phyloP scores from a whole-genome alignment of 164 flowering plant species.

The Pachysandra terminalis region DNA sequence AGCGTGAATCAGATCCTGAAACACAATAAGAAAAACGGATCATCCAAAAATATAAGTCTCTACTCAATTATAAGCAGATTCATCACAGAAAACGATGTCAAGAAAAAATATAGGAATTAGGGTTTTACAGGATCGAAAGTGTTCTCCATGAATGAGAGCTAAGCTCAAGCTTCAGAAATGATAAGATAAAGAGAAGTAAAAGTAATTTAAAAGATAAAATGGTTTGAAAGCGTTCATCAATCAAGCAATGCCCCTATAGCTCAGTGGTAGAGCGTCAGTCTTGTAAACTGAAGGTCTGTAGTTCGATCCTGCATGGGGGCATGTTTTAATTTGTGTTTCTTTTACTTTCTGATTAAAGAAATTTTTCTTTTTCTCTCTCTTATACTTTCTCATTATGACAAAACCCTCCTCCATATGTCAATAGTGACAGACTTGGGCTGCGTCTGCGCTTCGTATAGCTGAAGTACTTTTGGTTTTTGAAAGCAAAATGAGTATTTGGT shows the following conservation, averaged over 20 bases:
- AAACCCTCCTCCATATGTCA: no score
- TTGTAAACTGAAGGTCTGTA: constrained; percentile 87
- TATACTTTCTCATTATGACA: no score
- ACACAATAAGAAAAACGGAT: neutral
- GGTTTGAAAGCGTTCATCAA: neutral
- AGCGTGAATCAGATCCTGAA: constrained; percentile 61
- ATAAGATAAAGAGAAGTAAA: no score
- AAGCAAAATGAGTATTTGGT: no score
- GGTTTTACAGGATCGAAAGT: constrained; percentile 44
- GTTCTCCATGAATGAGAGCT: constrained; percentile 20
- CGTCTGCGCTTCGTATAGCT: no score
- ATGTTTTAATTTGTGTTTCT: constrained; percentile 1
- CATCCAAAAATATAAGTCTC: no score
- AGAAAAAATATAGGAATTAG: neutral
- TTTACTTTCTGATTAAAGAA: no score
- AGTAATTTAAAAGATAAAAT: no score
- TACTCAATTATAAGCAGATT: neutral
- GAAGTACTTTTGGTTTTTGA: no score
- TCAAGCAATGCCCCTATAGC: constrained; percentile 59
- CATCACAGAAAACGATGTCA: neutral
- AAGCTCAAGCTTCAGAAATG: no score
- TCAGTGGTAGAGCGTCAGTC: constrained; percentile 89
- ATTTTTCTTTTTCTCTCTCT: no score
- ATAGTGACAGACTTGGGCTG: no score
- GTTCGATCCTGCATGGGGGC: constrained; percentile 92